A percentile compares a stretch with the other conserved stretches of the same genome.
Evolutionary conservation across 495 filamentous ascomycete species (phyloP).

Genomic region (Friedmanniomyces simplex): DNA sequence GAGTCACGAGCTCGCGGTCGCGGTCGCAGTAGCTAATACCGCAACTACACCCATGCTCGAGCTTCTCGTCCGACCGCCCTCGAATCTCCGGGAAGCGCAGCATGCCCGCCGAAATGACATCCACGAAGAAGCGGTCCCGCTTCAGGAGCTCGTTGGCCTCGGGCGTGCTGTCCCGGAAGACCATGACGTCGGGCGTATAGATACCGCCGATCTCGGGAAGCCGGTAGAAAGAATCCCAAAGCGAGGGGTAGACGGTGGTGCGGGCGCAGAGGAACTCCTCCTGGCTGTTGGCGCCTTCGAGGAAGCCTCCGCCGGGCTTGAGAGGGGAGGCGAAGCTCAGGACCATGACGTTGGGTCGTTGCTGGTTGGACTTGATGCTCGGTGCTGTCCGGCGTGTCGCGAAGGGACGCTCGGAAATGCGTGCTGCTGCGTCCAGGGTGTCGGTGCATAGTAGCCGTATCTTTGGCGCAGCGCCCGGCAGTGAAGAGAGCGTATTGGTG

Average conservation of each 20-base stretch:
- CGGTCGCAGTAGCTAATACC: constrained; percentile 26
- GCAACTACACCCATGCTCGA: constrained; percentile 25
- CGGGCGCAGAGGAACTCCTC: constrained; percentile 34
- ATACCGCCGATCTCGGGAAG: constrained; percentile 30
- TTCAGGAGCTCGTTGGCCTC: constrained; percentile 24
- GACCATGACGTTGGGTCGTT: constrained; percentile 24
- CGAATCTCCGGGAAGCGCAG: constrained; percentile 26
- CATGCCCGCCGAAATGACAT: constrained; percentile 29
- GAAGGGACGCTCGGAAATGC: constrained; percentile 24
- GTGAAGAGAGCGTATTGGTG: not conserved
- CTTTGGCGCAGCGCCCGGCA: constrained; percentile 2
- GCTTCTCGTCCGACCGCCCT: constrained; percentile 7
- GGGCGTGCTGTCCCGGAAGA: constrained; percentile 22
- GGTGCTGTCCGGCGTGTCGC: constrained; percentile 1
- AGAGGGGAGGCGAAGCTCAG: constrained; percentile 30
- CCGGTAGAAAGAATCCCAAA: constrained; percentile 29
- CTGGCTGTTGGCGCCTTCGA: constrained; percentile 29
- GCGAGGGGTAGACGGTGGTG: constrained; percentile 28
- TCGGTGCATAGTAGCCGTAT: constrained; percentile 38
- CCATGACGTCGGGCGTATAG: constrained; percentile 26
- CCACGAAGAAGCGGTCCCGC: constrained; percentile 27
- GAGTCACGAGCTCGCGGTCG: constrained; percentile 21
- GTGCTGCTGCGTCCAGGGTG: constrained; percentile 37
- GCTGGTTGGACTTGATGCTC: not conserved
- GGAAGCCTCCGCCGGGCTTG: constrained; percentile 23